phyloP scores from a whole-genome alignment of 2,329 filamentous ascomycete genomes.

The Alternaria infectoria region DNA sequence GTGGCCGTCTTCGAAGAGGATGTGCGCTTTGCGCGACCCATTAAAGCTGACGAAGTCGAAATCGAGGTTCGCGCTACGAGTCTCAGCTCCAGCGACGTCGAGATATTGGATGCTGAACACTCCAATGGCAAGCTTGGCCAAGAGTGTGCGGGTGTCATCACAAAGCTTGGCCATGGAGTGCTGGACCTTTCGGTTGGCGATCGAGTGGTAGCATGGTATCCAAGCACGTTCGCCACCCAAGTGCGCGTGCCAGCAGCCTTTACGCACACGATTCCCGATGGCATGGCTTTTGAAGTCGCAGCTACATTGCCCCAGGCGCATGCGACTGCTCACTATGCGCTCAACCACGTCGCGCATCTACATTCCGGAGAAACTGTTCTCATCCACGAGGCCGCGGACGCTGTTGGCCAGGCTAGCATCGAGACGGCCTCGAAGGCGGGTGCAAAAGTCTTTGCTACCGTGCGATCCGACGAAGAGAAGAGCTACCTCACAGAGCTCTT shows the following conservation, averaged over 20 bases:
- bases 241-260: conserved; percentile 3
- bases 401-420: conserved; percentile 14
- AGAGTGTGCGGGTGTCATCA: conserved; percentile 29
- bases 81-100: conserved; percentile 16
- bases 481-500: conserved; percentile 1
- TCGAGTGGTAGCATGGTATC: conserved; percentile 15
- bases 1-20: conserved; percentile 17
- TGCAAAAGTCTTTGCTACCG: conserved; percentile 36
- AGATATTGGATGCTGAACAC: conserved; percentile 35
- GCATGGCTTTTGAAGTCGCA: conserved; percentile 20
- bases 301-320: conserved; percentile 24
- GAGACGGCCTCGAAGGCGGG: conserved; percentile 19
- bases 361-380: conserved; percentile 28
- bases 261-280: conserved; percentile 13
- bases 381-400: conserved; percentile 33
- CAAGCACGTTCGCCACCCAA: conserved; percentile 7
- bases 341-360: conserved; percentile 21
- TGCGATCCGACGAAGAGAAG: conserved; percentile 20
- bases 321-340: conserved; percentile 20
- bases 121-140: conserved; percentile 3
- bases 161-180: conserved; percentile 11
- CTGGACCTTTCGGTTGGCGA: conserved; percentile 21
- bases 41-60: conserved; percentile 34
- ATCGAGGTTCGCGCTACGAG: conserved; percentile 37
- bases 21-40: background rate